Base-by-base conservation (phyloP, 2,329 filamentous ascomycete genomes). In the Aspergillaceae sp. region DNA sequence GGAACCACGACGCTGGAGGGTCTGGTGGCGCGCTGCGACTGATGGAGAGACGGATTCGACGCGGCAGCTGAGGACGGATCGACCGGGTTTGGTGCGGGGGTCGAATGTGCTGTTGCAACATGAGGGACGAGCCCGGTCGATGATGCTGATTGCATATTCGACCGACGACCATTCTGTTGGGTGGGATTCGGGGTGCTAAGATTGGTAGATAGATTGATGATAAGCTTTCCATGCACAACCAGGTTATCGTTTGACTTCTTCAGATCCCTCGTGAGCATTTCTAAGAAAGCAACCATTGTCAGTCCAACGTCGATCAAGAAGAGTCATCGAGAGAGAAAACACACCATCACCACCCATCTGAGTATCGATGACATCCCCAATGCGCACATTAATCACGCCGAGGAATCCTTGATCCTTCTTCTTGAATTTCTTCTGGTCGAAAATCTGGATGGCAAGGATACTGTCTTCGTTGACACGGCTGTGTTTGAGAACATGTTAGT, bases 371-470 rank as follows among this genome's bases (percentile, higher is more conserved):
- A 92, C 86, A 75, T 94, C 90, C 59, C 92, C 92, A 56, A 98
- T 85, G 48, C 90, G 84, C 59, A 98, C 86, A 66, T 98, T 98
- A 63, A 98, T 96, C 45, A 98, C 92, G 48, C 92, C 92, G 5
- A 98, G 77, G 64, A 98, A 98, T 6, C 92, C 92, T 67, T 98
- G 92, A 59, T 98, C 92, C 88, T 97, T 98, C 81, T 98, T 98
- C 78, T 98, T 98, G 74, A 98, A 98, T 74, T 98, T 98, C 76
- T 96, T 96, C 72, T 98, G 92, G 70, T 98, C 92, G 65, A 98
- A 98, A 46, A 98, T 95, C 66, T 98, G 92, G 41, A 98, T 90
- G 5, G 92, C 92, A 41, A 98, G 77, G 62, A 98, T 96, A 67
- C 90, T 94, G 62, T 95, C 91, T 66, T 98, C 92, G 51, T 84